Conservation (phyloP, 78 protist genomes). For the Paulinella micropora region DNA sequence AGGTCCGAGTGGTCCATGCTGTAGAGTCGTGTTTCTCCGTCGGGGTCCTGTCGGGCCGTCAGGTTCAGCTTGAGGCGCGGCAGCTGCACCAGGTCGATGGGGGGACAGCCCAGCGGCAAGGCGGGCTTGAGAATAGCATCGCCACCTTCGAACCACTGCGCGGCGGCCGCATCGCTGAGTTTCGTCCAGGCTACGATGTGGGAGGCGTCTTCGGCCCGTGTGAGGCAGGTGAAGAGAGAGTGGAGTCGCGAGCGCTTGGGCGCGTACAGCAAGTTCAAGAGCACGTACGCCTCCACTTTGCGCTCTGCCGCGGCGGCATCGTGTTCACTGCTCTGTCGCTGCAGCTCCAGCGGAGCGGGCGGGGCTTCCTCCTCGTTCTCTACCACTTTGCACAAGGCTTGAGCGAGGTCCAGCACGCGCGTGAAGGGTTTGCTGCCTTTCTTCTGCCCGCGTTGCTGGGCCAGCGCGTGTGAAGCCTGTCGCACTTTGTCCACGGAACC, state of each 20-base stretch:
- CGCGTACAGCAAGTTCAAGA: constrained; percentile 22
- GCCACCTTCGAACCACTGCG: neutral
- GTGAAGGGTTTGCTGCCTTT: too few species aligned
- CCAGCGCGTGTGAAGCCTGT: too few species aligned
- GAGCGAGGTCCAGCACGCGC: too few species aligned
- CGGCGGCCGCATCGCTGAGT: too few species aligned
- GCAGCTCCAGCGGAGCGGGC: too few species aligned
- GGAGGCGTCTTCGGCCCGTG: constrained; percentile 9
- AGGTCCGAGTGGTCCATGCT: constrained; percentile 19
- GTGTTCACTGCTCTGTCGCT: neutral
- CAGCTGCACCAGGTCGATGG: constrained; percentile 8
- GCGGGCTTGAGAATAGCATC: neutral
- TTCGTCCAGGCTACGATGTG: constrained; percentile 24
- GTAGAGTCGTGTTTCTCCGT: neutral
- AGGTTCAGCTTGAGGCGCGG: constrained; percentile 39
- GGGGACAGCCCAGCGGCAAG: too few species aligned
- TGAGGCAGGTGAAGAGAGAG: neutral
- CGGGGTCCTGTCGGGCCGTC: neutral
- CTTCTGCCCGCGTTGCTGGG: too few species aligned
- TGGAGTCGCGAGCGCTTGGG: neutral
- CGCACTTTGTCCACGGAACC: too few species aligned
- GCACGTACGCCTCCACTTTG: too few species aligned
- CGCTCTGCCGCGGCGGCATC: neutral
- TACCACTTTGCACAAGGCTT: too few species aligned
- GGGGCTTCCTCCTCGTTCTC: too few species aligned